A percentile compares a stretch with the other conserved stretches of the same genome.
phyloP scores from a whole-genome alignment of 768 basidiomycete genomes.

The Myochromella boudieri region DNA sequence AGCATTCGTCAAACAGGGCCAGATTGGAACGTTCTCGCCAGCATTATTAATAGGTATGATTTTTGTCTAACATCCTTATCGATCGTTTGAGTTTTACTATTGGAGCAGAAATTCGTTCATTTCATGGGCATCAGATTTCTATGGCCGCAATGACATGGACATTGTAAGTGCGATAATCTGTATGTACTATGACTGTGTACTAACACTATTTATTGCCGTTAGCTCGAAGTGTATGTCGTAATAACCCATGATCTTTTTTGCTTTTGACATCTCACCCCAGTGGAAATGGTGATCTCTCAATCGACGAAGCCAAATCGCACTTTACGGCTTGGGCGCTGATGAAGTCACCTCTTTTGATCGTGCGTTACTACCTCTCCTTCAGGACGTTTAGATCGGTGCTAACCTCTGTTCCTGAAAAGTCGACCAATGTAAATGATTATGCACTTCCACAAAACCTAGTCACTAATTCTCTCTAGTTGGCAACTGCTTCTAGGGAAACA shows the following conservation, averaged over 20 bases:
- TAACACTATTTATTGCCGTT: background rate
- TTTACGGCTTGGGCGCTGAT: constrained; percentile 74
- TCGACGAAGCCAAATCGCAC: constrained; percentile 67
- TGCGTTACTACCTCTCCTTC: constrained; percentile 19
- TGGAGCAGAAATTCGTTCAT: constrained; percentile 66
- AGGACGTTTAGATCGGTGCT: background rate
- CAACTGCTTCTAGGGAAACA: constrained; percentile 46
- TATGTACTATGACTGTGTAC: background rate
- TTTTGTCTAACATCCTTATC: background rate
- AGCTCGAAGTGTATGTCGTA: constrained; percentile 54
- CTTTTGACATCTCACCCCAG: constrained; percentile 25
- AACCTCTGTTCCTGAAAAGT: constrained; percentile 4
- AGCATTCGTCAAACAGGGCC: constrained; percentile 19
- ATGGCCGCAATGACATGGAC: constrained; percentile 69
- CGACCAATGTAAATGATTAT: constrained; percentile 19
- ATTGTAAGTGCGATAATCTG: constrained; percentile 40
- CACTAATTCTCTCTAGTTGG: constrained; percentile 25
- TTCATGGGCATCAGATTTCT: constrained; percentile 63
- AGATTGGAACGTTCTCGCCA: constrained; percentile 53
- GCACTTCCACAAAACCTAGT: no score
- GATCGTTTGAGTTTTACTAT: background rate
- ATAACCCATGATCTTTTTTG: background rate
- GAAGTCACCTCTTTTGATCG: constrained; percentile 57
- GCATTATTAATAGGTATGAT: constrained; percentile 59
- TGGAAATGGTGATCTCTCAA: constrained; percentile 62